Conservation (phyloP, 1,284 basidiomycete genomes). For the Trametes sp. region DNA sequence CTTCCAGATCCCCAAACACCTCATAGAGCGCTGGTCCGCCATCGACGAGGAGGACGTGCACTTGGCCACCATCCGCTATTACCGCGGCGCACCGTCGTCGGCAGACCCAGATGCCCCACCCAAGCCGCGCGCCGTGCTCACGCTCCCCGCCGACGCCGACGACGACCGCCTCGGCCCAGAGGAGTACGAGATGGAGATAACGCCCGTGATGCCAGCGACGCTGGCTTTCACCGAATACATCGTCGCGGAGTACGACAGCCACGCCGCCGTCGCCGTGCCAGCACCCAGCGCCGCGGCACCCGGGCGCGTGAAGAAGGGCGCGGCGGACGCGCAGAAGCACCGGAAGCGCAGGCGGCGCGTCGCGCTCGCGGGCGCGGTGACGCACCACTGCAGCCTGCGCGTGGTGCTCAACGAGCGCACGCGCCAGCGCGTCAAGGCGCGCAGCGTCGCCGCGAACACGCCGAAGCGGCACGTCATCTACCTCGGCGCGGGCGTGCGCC, state of each 20-base stretch:
- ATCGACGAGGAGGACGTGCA: constrained; percentile 68
- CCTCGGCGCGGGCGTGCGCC: constrained; percentile 60
- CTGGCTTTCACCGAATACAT: constrained; percentile 68
- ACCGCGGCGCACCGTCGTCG: constrained; percentile 46
- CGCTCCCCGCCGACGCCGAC: constrained; percentile 65
- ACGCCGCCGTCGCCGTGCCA: background rate
- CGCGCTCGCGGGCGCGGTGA: constrained; percentile 75
- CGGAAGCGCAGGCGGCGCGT: constrained; percentile 48
- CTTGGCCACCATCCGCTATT: constrained; percentile 76
- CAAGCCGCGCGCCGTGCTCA: constrained; percentile 68
- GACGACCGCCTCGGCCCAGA: constrained; percentile 56
- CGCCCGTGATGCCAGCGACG: constrained; percentile 61
- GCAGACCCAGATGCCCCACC: too few relatives aligned
- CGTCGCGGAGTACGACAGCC: constrained; percentile 67
- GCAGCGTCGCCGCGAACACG: constrained; percentile 66
- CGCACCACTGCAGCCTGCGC: constrained; percentile 73
- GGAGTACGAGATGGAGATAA: constrained; percentile 78
- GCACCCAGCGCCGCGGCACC: too few relatives aligned
- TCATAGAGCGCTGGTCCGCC: constrained; percentile 74
- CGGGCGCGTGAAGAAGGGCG: background rate
- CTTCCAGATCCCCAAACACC: constrained; percentile 72
- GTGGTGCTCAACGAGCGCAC: constrained; percentile 69
- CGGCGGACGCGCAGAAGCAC: background rate
- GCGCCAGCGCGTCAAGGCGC: constrained; percentile 66
- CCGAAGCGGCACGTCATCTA: constrained; percentile 64